A percentile compares a stretch with the other conserved stretches of the same genome.
Conservation (phyloP, 2,329 filamentous ascomycete species). For the Apiospora arundinis region DNA sequence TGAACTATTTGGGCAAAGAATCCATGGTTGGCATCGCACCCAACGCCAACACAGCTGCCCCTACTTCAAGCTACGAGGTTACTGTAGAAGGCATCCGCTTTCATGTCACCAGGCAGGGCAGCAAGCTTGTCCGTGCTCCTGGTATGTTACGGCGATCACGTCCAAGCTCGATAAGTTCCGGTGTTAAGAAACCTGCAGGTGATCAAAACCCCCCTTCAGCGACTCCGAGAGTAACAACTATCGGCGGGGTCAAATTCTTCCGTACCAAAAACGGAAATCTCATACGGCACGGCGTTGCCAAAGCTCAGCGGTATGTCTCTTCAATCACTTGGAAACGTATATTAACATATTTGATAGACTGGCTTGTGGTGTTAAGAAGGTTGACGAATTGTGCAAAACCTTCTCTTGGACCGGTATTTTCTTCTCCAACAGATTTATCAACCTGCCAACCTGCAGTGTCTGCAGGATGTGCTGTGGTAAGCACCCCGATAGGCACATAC, state of each 20-base stretch:
- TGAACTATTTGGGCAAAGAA: slow-evolving; percentile 50
- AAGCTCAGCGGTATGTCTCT: slow-evolving; percentile 73
- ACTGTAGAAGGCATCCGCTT: slow-evolving; percentile 76
- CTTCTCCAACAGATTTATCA: slow-evolving; percentile 44
- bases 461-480: slow-evolving; percentile 47
- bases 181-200: slow-evolving; percentile 46
- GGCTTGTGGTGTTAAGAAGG: slow-evolving; percentile 67
- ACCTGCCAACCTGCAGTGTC: slow-evolving; percentile 42
- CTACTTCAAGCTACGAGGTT: slow-evolving; percentile 63
- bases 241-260: slow-evolving; percentile 83
- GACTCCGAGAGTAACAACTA: slow-evolving; percentile 75
- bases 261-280: slow-evolving; percentile 89
- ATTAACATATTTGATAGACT: slow-evolving; percentile 52
- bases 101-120: slow-evolving; percentile 75
- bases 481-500: slow-evolving; percentile 44
- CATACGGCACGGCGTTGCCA: slow-evolving; percentile 76
- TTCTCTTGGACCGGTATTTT: slow-evolving; percentile 74
- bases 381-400: slow-evolving; percentile 74
- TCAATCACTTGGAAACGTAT: slow-evolving; percentile 31
- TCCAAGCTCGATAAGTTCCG: background rate
- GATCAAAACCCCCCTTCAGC: slow-evolving; percentile 65
- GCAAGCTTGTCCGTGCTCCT: slow-evolving; percentile 77
- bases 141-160: slow-evolving; percentile 57
- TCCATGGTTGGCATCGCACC: slow-evolving; percentile 32
- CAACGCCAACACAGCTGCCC: slow-evolving; percentile 39